Evolutionary conservation across 345 rosid genomes (phyloP).

Genomic region (Eucalyptus polyanthemos): DNA sequence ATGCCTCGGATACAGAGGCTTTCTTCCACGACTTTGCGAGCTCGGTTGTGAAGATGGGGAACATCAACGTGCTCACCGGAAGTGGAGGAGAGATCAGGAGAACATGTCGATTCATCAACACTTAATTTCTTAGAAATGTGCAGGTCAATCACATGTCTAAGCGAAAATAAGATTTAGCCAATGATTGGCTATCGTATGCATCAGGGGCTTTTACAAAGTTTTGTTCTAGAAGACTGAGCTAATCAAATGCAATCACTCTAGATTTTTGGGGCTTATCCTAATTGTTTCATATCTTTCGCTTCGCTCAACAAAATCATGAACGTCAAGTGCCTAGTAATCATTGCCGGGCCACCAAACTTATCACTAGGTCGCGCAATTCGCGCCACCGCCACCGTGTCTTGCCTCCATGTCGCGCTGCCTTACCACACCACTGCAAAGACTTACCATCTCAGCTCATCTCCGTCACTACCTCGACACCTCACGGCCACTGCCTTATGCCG

Average conservation of each 20-base stretch:
- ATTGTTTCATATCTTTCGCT: not conserved
- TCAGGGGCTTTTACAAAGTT: not conserved
- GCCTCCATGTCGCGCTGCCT: no score
- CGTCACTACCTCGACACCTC: no score
- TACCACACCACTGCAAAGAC: no score
- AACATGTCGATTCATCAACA: slow-evolving; percentile 45
- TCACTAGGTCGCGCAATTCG: no score
- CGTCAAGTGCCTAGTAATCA: no score
- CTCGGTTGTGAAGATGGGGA: slow-evolving; percentile 68
- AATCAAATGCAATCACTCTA: not conserved
- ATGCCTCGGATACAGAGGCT: slow-evolving; percentile 30
- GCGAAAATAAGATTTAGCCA: not conserved
- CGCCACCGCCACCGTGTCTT: no score
- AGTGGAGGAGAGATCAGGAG: slow-evolving; percentile 40
- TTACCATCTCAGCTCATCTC: no score
- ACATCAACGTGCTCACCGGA: slow-evolving; percentile 41
- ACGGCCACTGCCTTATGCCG: no score
- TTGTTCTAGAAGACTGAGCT: not conserved
- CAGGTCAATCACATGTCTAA: not conserved
- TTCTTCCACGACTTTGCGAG: slow-evolving; percentile 38
- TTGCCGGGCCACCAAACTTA: no score
- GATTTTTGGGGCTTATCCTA: not conserved
- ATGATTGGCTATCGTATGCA: not conserved
- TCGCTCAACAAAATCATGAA: no score
- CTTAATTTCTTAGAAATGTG: not conserved